Evolutionary conservation across 2,329 filamentous ascomycete species (phyloP), one percentile per base, ranked within the genome.

Genomic region (Clonostachys byssicola): DNA sequence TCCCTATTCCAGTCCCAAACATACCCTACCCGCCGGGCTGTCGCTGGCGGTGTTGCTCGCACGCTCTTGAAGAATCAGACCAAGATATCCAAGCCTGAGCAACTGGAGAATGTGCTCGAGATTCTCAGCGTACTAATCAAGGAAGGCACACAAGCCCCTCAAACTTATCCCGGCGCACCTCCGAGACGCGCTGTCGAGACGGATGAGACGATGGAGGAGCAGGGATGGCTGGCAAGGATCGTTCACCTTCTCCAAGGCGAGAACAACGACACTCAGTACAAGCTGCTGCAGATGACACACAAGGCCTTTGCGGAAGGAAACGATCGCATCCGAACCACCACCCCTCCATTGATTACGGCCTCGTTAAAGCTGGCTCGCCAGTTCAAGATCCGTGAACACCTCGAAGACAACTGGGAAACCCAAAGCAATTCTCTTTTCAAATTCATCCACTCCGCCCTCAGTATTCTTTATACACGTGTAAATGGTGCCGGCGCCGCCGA

Each of bases 201-300:
- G 1, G 94, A 99, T 52, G 95, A 99, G 71, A 97, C 92, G 0
- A 84, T 97, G 60, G 92, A 99, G 67, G 94, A 99, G 70, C 94
- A 99, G 73, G 94, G 94, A 45, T 96, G 91, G 91, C 77, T 99
- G 46, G 94, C 94, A 35, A 81, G 94, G 56, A 86, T 99, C 60
- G 84, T 96, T 16, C 94, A 99, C 68, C 74, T 96, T 47, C 81
- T 99, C 45, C 78, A 89, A 48, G 88, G 83, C 41, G 77, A 89
- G 35, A 82, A 95, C 62, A 97, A 97, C 60, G 90, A 96, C 57
- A 95, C 87, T 1, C 94, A 99, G 63, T 94, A 96, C 71, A 90
- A 90, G 71, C 83, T 99, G 42, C 79, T 99, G 33, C 92, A 97
- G 73, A 84, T 89, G 64, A 85, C 88, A 3, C 84, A 87, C 51